Evolutionary conservation across 192 early-diverging fungal species (phyloP).

Genomic region (Umbelopsis sp.): DNA sequence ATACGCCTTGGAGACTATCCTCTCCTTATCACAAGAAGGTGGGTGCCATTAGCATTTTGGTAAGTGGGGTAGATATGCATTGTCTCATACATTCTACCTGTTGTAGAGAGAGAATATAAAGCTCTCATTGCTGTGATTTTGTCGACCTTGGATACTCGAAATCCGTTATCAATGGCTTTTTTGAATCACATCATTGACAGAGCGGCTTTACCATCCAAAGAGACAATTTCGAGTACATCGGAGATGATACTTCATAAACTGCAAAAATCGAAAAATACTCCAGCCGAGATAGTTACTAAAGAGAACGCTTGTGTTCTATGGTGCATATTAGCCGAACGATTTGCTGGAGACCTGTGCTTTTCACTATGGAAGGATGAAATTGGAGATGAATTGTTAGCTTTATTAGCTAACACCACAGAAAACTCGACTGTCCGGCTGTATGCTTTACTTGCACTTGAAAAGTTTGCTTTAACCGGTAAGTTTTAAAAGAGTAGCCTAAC

Average conservation of each 20-base stretch:
- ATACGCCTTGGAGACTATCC: conserved; percentile 45
- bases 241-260: conserved; percentile 47
- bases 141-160: conserved; percentile 41
- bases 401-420: conserved; percentile 36
- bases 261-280: conserved; percentile 18
- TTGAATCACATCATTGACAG: conserved; percentile 60
- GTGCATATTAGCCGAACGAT: conserved; percentile 54
- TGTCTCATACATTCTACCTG: not conserved
- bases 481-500: conserved; percentile 15
- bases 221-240: conserved; percentile 46
- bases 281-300: conserved; percentile 36
- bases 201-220: conserved; percentile 55
- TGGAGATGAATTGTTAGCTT: conserved; percentile 44
- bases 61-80: not conserved
- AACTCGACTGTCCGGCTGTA: conserved; percentile 51
- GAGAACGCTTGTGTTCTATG: conserved; percentile 54
- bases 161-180: conserved; percentile 51
- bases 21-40: conserved; percentile 39
- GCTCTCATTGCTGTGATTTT: conserved; percentile 49
- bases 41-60: not conserved
- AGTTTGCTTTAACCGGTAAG: conserved; percentile 58
- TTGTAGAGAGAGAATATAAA: conserved; percentile 34
- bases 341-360: conserved; percentile 56
- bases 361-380: conserved; percentile 48
- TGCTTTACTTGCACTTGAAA: conserved; percentile 57